Evolutionary conservation across 176 grass and related monocot genomes (phyloP), one percentile per base, ranked within the genome.

Genomic region (Phyllostachys edulis): DNA sequence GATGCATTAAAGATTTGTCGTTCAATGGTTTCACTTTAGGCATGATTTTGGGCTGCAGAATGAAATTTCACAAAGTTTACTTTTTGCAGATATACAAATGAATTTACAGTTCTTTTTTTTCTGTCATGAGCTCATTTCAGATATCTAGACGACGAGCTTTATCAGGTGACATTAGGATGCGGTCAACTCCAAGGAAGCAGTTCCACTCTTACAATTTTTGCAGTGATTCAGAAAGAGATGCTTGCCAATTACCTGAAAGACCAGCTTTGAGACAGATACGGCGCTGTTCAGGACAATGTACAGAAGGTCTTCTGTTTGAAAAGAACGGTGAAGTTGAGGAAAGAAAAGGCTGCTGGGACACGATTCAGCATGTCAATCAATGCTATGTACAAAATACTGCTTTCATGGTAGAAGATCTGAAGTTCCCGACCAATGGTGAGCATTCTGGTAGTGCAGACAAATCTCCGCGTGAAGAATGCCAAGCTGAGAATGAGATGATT

Each of bases 171-270:
- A 14, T 78, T 56, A 73, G 68, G 73, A 73, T 73, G 49, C 50
- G 71, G 4, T 92, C 87, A 29, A 89, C 84, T 66, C 90, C 84
- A 84, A 84, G 75, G 75, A 92, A 84, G 90, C 81, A 75, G 65
- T 46, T 67, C 63, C 75, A 71, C 6, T 45, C 75, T 79, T 67
- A 27, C 67, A 62, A 23, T 73, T 73, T 61, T 11, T 82, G 56
- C 59, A 86, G 79, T 13, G 80, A 86, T 73, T 83, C 88, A 67
- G 80, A 87, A 87, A 73, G 41, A 87, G 61, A 79, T 36, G 7
- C 23, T 27, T 60, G 6, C 14, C 75, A 44, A 34, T 40, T 60
- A 83, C 59, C 67, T 16, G 49, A 54, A 85, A 90, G 82, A 44
- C 67, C 67, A 79, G 61, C 63, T 79, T 23, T 70, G 50, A 55